Percentiles rank a stretch among this genome's conserved stretches.
Evolutionary conservation across 345 rosid genomes (phyloP).

Genomic region (Mangifera indica): DNA sequence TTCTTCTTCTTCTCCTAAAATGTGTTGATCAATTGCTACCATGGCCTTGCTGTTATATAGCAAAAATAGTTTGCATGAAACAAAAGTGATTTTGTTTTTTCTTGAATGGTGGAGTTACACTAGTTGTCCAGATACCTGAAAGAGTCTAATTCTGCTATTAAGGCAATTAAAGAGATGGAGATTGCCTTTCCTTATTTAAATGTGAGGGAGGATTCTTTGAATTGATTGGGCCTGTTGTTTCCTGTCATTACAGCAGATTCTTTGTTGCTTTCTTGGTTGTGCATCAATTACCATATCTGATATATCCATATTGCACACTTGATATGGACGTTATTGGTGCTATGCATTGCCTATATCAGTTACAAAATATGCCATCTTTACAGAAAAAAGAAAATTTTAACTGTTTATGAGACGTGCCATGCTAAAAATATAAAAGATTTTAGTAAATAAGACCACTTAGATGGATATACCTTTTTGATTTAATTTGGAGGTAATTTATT

Average conservation of each 20-base stretch:
- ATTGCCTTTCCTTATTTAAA: constrained; percentile 20
- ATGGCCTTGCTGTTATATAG: background rate
- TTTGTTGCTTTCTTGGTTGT: background rate
- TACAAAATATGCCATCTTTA: too few relatives aligned
- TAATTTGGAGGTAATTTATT: too few relatives aligned
- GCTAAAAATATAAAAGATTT: too few relatives aligned
- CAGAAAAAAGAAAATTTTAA: too few relatives aligned
- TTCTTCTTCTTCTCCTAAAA: background rate
- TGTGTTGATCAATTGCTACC: background rate
- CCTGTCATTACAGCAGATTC: background rate
- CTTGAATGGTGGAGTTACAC: background rate
- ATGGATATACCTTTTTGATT: too few relatives aligned
- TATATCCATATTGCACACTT: too few relatives aligned
- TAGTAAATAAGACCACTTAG: too few relatives aligned
- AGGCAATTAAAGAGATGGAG: constrained; percentile 21
- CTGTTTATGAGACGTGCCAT: too few relatives aligned
- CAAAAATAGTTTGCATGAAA: background rate
- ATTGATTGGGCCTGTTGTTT: constrained; percentile 15
- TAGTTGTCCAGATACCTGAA: background rate
- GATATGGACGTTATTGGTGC: too few relatives aligned
- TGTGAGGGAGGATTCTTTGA: background rate
- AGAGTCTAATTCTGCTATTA: constrained; percentile 10
- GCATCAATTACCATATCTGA: too few relatives aligned
- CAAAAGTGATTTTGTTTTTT: background rate
- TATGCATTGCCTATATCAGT: too few relatives aligned